A percentile compares a stretch with the other conserved stretches of the same genome.
Evolutionary conservation across 345 rosid species (phyloP).

Genomic region (Capsella bursapastoris): DNA sequence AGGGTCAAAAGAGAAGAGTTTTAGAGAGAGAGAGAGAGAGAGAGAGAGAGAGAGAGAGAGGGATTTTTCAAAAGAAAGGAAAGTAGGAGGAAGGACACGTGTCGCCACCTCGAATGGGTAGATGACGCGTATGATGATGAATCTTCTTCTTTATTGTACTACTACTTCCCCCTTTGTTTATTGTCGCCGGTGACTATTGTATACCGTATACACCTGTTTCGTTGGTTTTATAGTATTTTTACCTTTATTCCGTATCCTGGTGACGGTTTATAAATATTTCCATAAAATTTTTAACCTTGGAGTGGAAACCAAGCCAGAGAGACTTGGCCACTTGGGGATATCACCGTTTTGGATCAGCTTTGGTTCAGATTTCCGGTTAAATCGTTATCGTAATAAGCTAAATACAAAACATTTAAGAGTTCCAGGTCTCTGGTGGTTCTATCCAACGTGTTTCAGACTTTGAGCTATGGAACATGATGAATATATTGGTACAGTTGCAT

Average conservation of each 20-base stretch:
- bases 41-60: conserved; percentile 4
- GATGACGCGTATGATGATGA: conserved; percentile 34
- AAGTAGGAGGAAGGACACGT: conserved; percentile 36
- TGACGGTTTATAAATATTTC: not conserved
- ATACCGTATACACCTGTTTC: conserved; percentile 10
- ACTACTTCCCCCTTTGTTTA: not conserved
- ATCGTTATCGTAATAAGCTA: too few species aligned
- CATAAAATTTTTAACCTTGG: conserved; percentile 7
- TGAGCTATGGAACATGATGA: not conserved
- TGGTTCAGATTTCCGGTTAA: not conserved
- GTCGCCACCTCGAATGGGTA: conserved; percentile 17
- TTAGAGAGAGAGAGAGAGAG: conserved; percentile 1
- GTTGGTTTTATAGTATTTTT: not conserved
- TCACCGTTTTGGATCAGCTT: conserved; percentile 10
- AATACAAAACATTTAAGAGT: not conserved
- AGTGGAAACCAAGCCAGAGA: conserved; percentile 37
- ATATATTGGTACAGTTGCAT: not conserved
- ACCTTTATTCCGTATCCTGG: not conserved
- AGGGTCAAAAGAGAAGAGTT: conserved; percentile 17
- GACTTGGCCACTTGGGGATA: not conserved
- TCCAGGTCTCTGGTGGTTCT: not conserved
- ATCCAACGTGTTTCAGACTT: not conserved
- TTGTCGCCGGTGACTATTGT: not conserved
- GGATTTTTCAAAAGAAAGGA: conserved; percentile 9
- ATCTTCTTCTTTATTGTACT: not conserved